Percentiles rank a stretch among this genome's conserved stretches.
Conservation (phyloP, 192 early-diverging fungal genomes). For the Pilaira anomala region DNA sequence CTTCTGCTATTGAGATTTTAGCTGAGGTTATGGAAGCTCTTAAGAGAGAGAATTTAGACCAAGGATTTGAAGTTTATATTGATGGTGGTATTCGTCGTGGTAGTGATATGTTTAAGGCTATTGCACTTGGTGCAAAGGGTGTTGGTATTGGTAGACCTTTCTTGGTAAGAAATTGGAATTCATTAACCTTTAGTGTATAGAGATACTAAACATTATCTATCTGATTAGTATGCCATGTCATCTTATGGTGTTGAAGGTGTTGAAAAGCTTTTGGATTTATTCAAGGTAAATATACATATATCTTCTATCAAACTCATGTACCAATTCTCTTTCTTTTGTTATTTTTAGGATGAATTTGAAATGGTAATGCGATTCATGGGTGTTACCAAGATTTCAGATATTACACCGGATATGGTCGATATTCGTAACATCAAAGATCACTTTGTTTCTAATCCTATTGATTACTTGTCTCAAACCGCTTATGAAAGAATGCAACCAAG, state of each 20-base stretch:
- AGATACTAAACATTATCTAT: background rate
- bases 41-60: constrained; percentile 41
- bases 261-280: constrained; percentile 65
- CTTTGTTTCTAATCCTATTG: constrained; percentile 25
- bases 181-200: background rate
- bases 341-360: constrained; percentile 67
- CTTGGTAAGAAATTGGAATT: constrained; percentile 32
- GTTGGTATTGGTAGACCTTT: constrained; percentile 83
- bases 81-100: constrained; percentile 94
- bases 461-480: constrained; percentile 21
- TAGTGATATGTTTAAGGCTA: constrained; percentile 92
- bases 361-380: constrained; percentile 78
- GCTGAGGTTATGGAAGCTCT: constrained; percentile 81
- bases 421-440: constrained; percentile 38
- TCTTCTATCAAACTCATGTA: background rate
- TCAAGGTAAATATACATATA: constrained; percentile 46
- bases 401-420: constrained; percentile 53
- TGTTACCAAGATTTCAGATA: constrained; percentile 60
- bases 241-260: constrained; percentile 86
- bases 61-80: constrained; percentile 81
- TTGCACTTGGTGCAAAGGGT: constrained; percentile 91
- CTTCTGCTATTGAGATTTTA: constrained; percentile 75
- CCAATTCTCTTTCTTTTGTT: background rate
- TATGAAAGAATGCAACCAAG: constrained; percentile 31
- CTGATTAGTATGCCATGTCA: constrained; percentile 57